Evolutionary conservation across 306 rosid species (phyloP).

Genomic region (Luffa aegyptiaca): DNA sequence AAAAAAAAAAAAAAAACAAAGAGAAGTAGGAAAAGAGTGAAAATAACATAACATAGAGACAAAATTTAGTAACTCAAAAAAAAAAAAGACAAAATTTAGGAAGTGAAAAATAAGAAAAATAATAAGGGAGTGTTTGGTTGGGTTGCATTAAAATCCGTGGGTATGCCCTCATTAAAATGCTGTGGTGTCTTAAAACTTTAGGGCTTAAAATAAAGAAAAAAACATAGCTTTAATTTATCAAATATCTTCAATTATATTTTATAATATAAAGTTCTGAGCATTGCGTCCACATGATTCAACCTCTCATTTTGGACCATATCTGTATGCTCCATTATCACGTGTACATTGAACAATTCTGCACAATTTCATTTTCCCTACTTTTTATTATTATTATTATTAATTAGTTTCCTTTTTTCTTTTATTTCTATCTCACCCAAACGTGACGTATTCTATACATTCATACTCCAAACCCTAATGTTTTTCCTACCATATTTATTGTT

Average conservation of each 20-base stretch:
- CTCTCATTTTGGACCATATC: background rate
- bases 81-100: too few relatives aligned
- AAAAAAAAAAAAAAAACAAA: background rate
- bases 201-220: background rate
- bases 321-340: background rate
- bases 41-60: background rate
- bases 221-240: background rate
- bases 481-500: background rate
- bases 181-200: background rate
- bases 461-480: background rate
- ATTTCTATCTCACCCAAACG: background rate
- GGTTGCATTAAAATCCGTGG: conserved; percentile 3
- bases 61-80: background rate
- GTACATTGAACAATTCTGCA: background rate
- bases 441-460: background rate
- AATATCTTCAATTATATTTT: background rate
- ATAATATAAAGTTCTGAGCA: background rate
- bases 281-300: background rate
- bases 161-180: background rate
- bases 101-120: background rate
- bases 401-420: background rate
- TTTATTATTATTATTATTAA: background rate
- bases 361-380: background rate
- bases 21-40: background rate
- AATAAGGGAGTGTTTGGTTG: background rate